A percentile compares a stretch with the other conserved stretches of the same genome.
phyloP scores from a whole-genome alignment of 148 eudicot genomes.

The Chenopodium berlandieri region DNA sequence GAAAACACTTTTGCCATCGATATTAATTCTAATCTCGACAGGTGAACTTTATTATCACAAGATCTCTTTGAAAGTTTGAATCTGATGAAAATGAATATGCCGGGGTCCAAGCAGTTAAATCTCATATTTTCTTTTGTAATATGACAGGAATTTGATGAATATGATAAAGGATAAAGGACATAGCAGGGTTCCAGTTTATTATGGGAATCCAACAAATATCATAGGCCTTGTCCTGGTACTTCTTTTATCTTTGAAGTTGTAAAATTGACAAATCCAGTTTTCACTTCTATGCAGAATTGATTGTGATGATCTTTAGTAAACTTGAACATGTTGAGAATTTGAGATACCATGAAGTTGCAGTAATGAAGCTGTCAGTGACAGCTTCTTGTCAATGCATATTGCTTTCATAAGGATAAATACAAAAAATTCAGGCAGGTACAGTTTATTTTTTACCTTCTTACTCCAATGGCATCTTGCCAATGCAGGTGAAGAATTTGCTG shows the following conservation, averaged over 20 bases:
- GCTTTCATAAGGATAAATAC: neutral
- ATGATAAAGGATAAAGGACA: conserved; percentile 50
- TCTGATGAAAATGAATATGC: neutral
- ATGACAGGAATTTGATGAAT: conserved; percentile 40
- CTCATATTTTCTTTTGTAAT: neutral
- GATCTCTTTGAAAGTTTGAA: neutral
- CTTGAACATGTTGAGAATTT: neutral
- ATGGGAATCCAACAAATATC: conserved; percentile 45
- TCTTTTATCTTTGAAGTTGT: neutral
- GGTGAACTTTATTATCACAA: conserved; percentile 17
- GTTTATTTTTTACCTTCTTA: neutral
- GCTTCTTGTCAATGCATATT: neutral
- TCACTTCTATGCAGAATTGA: neutral
- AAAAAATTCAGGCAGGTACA: neutral
- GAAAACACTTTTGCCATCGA: conserved; percentile 47
- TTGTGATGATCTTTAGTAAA: neutral
- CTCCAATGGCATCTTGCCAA: neutral
- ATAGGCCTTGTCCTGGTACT: conserved; percentile 55
- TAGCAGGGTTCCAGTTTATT: conserved; percentile 62
- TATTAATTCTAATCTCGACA: conserved; percentile 51
- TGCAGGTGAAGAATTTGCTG: conserved; percentile 86
- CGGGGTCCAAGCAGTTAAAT: neutral
- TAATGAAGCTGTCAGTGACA: neutral
- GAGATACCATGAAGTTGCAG: neutral
- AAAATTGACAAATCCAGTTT: neutral